phyloP scores from a whole-genome alignment of 352 stramenopile genomes.

The Phytophthora idaei region DNA sequence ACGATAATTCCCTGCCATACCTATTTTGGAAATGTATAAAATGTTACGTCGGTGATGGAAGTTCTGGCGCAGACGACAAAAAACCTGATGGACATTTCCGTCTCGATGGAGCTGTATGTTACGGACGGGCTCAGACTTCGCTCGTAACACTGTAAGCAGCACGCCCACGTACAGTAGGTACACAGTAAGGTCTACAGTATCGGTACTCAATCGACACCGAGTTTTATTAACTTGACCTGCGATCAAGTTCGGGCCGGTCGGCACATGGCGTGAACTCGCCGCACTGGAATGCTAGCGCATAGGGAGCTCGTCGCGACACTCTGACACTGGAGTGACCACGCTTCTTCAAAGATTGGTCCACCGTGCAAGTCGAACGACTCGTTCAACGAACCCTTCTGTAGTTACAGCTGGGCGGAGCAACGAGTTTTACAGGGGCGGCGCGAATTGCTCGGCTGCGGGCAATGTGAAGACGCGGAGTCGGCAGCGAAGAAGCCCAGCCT shows the following conservation, averaged over 20 bases:
- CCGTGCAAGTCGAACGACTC: slow-evolving; percentile 3
- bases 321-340: not conserved
- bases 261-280: not conserved
- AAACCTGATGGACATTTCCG: slow-evolving; percentile 3
- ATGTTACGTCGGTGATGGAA: too few relatives aligned
- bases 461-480: not conserved
- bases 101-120: slow-evolving; percentile 3
- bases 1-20: too few relatives aligned
- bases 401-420: slow-evolving; percentile 19
- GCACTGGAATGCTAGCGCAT: slow-evolving; percentile 6
- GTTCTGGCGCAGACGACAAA: slow-evolving; percentile 1
- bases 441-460: slow-evolving; percentile 5
- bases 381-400: slow-evolving; percentile 14
- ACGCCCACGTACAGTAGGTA: too few relatives aligned
- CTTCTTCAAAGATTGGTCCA: slow-evolving; percentile 30
- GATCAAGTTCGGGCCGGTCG: slow-evolving; percentile 17
- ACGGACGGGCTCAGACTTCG: too few relatives aligned
- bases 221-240: slow-evolving; percentile 16
- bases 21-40: too few relatives aligned
- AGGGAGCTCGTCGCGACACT: slow-evolving; percentile 11
- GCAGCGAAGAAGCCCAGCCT: not conserved
- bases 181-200: too few relatives aligned
- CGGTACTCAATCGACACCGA: too few relatives aligned
- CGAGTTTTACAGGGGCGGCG: slow-evolving; percentile 5
- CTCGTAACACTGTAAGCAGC: too few relatives aligned